Evolutionary conservation across 1,284 basidiomycete genomes (phyloP).

Genomic region (Papiliotrema flavescens): DNA sequence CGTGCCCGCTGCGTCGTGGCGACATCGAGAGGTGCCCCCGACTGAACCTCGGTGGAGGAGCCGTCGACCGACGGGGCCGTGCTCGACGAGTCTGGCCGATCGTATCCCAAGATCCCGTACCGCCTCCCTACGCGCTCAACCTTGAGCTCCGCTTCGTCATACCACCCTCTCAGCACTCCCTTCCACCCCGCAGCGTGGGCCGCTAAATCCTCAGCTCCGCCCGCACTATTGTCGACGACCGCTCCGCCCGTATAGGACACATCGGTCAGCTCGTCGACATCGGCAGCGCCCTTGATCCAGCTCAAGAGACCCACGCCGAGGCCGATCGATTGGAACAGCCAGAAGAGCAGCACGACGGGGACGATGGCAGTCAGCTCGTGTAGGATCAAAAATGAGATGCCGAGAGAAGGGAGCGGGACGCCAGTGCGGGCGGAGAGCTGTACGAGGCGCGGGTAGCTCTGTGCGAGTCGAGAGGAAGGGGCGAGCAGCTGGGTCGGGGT

Average conservation of each 20-base stretch:
- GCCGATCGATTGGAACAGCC: slow-evolving; percentile 63
- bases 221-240: background rate
- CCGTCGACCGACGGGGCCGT: background rate
- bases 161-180: slow-evolving; percentile 56
- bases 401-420: slow-evolving; percentile 66
- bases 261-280: slow-evolving; percentile 1
- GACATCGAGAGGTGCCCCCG: no score
- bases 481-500: background rate
- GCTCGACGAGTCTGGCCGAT: slow-evolving; percentile 50
- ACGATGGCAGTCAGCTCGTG: slow-evolving; percentile 83
- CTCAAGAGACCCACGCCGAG: slow-evolving; percentile 66
- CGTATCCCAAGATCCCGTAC: slow-evolving; percentile 78
- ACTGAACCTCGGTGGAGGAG: no score
- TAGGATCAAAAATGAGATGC: slow-evolving; percentile 73
- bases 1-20: background rate
- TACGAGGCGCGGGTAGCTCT: slow-evolving; percentile 22
- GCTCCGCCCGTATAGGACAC: background rate
- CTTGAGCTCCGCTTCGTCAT: slow-evolving; percentile 68
- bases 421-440: slow-evolving; percentile 32
- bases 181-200: slow-evolving; percentile 48
- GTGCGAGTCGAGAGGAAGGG: background rate
- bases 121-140: slow-evolving; percentile 67
- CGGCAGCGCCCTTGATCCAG: slow-evolving; percentile 22
- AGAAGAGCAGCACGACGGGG: slow-evolving; percentile 73
- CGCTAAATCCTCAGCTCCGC: slow-evolving; percentile 1